Evolutionary conservation across 169 alveolate species (phyloP).

Genomic region (Theileria sp.): DNA sequence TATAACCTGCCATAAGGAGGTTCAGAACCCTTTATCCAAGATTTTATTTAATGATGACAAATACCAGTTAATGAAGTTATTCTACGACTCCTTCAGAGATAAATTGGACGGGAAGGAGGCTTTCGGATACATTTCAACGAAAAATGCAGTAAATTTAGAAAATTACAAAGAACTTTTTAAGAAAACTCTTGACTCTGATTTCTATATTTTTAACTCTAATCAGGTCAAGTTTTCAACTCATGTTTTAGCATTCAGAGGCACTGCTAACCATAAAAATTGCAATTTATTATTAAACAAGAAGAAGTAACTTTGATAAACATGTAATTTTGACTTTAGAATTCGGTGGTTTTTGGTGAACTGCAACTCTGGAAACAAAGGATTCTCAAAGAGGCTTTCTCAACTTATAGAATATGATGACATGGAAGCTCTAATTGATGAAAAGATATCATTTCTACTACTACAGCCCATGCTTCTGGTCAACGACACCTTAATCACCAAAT

Average conservation of each 20-base stretch:
- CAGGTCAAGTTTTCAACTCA: constrained; percentile 4
- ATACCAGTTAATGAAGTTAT: background rate
- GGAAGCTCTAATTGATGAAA: background rate
- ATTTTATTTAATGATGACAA: constrained; percentile 10
- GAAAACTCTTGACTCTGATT: background rate
- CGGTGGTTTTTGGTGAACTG: constrained; percentile 23
- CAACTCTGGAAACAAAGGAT: background rate
- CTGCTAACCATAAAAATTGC: background rate
- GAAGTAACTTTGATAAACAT: constrained; percentile 27
- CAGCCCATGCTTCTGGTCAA: constrained; percentile 20
- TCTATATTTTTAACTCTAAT: constrained; percentile 13
- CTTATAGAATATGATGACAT: background rate
- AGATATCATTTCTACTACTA: constrained; percentile 6
- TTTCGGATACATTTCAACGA: constrained; percentile 15
- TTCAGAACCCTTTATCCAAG: constrained; percentile 9
- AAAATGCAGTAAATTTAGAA: background rate
- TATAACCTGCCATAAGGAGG: constrained; percentile 18
- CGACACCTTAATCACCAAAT: constrained; percentile 12
- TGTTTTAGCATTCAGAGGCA: constrained; percentile 41
- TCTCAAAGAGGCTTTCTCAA: background rate
- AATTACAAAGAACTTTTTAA: background rate
- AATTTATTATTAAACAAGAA: constrained; percentile 27
- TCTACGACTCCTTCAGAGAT: constrained; percentile 1
- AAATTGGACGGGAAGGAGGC: background rate
- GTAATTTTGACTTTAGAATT: background rate